Evolutionary conservation across 305 asterid genomes (phyloP).

Genomic region (Salvia sclarea): DNA sequence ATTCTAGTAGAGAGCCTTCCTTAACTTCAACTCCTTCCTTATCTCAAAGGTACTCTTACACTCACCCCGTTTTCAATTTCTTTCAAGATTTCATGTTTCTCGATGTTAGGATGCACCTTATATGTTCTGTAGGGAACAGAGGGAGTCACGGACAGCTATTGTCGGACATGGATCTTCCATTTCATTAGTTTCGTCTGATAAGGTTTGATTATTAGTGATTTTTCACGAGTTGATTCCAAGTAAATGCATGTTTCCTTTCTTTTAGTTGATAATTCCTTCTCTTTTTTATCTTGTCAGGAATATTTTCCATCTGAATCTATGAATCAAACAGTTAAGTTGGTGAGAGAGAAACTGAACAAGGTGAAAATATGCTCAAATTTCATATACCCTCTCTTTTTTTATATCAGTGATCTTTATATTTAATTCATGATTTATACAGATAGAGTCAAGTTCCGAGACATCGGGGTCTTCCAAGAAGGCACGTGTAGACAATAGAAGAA

Average conservation of each 20-base stretch:
- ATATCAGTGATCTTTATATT: slow-evolving; percentile 9
- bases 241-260: background rate
- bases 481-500: slow-evolving; percentile 67
- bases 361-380: slow-evolving; percentile 32
- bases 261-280: slow-evolving; percentile 18
- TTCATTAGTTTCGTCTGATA: slow-evolving; percentile 47
- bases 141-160: slow-evolving; percentile 29
- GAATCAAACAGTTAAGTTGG: slow-evolving; percentile 78
- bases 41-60: slow-evolving; percentile 43
- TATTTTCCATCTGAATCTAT: slow-evolving; percentile 77
- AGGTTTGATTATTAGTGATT: slow-evolving; percentile 45
- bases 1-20: slow-evolving; percentile 30
- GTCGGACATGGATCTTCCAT: slow-evolving; percentile 36
- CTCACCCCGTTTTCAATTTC: slow-evolving; percentile 2
- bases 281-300: slow-evolving; percentile 45
- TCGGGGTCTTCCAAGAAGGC: slow-evolving; percentile 58
- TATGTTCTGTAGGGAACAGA: slow-evolving; percentile 36
- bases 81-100: slow-evolving; percentile 15
- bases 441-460: slow-evolving; percentile 56
- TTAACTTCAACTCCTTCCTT: slow-evolving; percentile 31
- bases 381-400: background rate
- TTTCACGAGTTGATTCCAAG: background rate
- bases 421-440: slow-evolving; percentile 38
- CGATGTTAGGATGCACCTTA: slow-evolving; percentile 9
- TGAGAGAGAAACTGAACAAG: slow-evolving; percentile 78